Evolutionary conservation across 352 stramenopile genomes (phyloP), one percentile per base, ranked within the genome.

Genomic region (Globisporangium apiculatum): DNA sequence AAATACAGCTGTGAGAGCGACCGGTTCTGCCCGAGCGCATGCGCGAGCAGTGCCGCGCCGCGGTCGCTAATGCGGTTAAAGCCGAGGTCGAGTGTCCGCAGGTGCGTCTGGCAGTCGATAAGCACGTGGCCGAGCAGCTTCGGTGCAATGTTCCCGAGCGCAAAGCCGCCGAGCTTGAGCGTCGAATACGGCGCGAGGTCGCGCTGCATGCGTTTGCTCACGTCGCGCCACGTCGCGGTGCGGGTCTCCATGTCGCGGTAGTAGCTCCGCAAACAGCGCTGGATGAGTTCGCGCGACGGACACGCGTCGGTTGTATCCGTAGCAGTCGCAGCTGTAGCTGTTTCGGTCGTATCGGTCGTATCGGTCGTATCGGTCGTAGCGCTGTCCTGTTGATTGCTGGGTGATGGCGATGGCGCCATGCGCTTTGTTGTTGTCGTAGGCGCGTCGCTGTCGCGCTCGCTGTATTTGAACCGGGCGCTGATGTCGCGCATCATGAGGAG

Each of bases 31-130:
- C 79, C 68, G 9, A 94, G 66, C 8, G 79, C 78, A 31, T 70
- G 48, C 1, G 83, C 83, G 41, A 94, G 53, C 50, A 79, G 66
- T 9, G 64, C 60, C 41, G 83, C 76, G 31, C 83, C 83, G 15
- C 73, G 76, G 66, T 91, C 75, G 37, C 75, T 89, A 51, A 94
- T 76, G 67, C 80, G 72, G 62, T 94, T 94, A 49, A 91, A 91
- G 3, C 83, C 82, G 11, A 94, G 64, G 52, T 94, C 82, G 15
- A 94, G 64, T 41, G 80, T 87, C 24, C 66, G 69, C 40, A 94
- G 57, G 35, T 60, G 7, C 40, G 40, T 82, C 17, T 58, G 55
- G 24, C 60, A 75, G 40, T 65, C 61, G 18, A 67, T 63, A 2
- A 94, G 58, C 47, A 89, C 82, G 53, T 75, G 71, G 1, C 74